Evolutionary conservation across 2,329 filamentous ascomycete genomes (phyloP).

Genomic region (Colletotrichum godetiae): DNA sequence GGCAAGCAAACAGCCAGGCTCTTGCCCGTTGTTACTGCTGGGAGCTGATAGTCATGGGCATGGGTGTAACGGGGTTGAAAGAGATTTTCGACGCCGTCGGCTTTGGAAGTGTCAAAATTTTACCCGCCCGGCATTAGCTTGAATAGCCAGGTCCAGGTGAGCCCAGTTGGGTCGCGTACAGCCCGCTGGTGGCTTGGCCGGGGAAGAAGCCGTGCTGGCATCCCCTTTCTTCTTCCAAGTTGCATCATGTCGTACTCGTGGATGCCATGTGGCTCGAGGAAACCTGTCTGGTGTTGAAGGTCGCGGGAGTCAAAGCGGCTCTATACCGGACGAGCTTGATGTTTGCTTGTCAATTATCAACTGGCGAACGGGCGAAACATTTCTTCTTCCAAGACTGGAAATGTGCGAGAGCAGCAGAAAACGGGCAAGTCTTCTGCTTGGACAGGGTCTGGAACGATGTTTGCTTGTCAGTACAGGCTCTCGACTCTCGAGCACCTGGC

Average conservation of each 20-base stretch:
- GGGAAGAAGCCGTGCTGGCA: neutral
- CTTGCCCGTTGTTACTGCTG: neutral
- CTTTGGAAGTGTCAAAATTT: neutral
- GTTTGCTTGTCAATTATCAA: constrained; percentile 21
- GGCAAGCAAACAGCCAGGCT: neutral
- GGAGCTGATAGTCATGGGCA: neutral
- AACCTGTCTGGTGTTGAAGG: neutral
- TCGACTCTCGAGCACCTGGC: neutral
- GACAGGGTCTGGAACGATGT: neutral
- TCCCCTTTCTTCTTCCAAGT: constrained; percentile 2
- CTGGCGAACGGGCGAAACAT: neutral
- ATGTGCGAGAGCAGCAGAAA: neutral
- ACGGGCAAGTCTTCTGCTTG: neutral
- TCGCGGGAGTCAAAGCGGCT: neutral
- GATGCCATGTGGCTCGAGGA: constrained; percentile 13
- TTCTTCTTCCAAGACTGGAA: constrained; percentile 8
- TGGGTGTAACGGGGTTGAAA: neutral
- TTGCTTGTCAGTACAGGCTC: neutral
- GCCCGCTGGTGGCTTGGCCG: neutral
- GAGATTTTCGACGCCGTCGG: constrained; percentile 11
- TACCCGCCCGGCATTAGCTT: neutral
- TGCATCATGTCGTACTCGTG: constrained; percentile 15
- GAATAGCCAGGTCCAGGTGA: neutral
- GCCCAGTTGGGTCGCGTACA: neutral
- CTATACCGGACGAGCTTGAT: constrained; percentile 3